Base-by-base conservation (phyloP, 78 protist species). In the Dictyostelium citrinum region DNA sequence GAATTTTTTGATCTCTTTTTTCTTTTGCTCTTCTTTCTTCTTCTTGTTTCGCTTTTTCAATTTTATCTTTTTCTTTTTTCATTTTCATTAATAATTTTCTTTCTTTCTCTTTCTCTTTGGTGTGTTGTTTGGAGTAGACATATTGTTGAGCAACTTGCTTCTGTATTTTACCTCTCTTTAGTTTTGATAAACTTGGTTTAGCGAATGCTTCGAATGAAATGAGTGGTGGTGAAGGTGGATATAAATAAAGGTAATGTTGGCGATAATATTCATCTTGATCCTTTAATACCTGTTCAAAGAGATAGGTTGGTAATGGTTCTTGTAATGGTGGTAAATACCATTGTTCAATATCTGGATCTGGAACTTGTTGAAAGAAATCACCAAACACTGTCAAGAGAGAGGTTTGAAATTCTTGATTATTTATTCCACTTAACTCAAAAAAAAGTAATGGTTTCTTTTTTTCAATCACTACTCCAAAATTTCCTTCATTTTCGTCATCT, bases 171-270 rank as follows among this genome's bases (percentile, higher is more conserved):
- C 92, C 92, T 61, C 92, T 75, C 92, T 71, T 86, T 39, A 86
- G 60, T 45, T 86, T 86, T 46, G 92, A 77, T 58, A 37, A 37
- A 17, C 60, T 61, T 31, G 92, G 92, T 81, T 61, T 86, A 45
- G 84, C 92, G 33, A 86, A 61, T 20, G 92, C 64, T 41, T 86
- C 92, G 70, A 86, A 86, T 39, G 92, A 61, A 45, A 86, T 86
- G 58, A 75, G 79, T 77, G 83, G 92, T 24, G 92, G 84, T 31
- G 84, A 77, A 43, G 92, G 92, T 86, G 92, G 92, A 86, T 86
- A 86, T 77, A 86, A 77, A 77, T 86, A 86, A 64, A 77, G 83
- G 67, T 86, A 77, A 39, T 86, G 92, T 60, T 86, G 92, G n/a
- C 80, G 92, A 37, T 86, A 86, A 41, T 86, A 61, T 43, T 86